phyloP scores from a whole-genome alignment of 768 basidiomycete genomes.

The Serendipita sp. region DNA sequence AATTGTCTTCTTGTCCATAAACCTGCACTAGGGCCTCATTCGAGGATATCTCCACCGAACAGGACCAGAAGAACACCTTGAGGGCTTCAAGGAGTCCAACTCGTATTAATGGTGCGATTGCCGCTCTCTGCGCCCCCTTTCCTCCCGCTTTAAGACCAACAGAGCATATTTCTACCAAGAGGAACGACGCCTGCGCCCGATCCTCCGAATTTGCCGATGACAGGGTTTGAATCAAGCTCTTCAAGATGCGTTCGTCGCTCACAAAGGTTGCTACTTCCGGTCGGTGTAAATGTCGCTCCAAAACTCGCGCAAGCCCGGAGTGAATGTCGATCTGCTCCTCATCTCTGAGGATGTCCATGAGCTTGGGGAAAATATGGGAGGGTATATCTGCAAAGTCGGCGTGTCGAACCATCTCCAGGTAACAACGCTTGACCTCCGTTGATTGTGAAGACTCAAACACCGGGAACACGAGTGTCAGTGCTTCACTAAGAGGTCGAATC shows the following conservation, averaged over 20 bases:
- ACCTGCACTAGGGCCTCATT: not conserved
- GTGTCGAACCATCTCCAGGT: conserved; percentile 1
- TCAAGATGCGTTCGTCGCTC: not conserved
- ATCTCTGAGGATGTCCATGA: not conserved
- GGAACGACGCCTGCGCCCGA: not conserved
- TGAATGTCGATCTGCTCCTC: not conserved
- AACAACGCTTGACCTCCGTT: not conserved
- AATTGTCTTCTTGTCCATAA: not conserved
- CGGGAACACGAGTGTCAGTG: not conserved
- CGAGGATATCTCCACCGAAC: not conserved
- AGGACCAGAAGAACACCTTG: not conserved
- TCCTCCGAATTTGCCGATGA: not conserved
- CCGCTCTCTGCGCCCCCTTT: not conserved
- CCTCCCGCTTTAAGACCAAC: not conserved
- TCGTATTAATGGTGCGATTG: not conserved
- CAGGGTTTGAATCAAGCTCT: not conserved
- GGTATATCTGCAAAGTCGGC: conserved; percentile 2
- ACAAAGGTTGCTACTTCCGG: not conserved
- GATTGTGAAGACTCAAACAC: not conserved
- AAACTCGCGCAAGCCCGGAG: not conserved
- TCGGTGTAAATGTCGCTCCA: not conserved
- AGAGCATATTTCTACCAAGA: not conserved
- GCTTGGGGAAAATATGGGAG: not conserved
- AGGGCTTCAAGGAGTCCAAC: not conserved
- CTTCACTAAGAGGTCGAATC: not conserved